Base-by-base conservation (phyloP, 2,329 filamentous ascomycete species). In the Alternaria sp. region DNA sequence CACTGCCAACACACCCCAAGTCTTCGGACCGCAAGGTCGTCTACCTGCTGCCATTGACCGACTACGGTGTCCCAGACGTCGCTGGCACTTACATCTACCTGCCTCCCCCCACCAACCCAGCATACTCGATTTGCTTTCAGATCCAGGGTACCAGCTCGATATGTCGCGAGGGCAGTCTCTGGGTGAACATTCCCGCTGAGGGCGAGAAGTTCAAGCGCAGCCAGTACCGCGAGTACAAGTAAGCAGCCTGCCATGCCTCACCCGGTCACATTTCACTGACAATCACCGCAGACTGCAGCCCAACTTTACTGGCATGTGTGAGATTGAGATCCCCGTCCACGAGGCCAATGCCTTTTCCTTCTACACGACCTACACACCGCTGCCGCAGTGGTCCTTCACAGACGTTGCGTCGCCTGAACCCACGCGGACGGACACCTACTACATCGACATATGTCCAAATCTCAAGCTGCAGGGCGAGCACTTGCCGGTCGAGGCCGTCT, bases 91-190 rank as follows among this genome's bases (percentile, higher is more conserved):
- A 97, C 84, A 92, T 98, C 74, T 97, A 97, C 80, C 85, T 99
- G 46, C 91, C 93, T 1, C 90, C 96, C 17, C 90, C 91, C 17
- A 87, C 86, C 44, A 86, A 90, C n/a, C 91, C 85, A 13, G 79
- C 91, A 45, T 90, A 98, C 74, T 87, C 87, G 57, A 85, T 97
- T 61, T 90, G 95, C 63, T 97, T 99, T 81, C 89, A 93, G 71
- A 95, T 97, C 72, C 92, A 97, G 81, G 94, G 96, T 66, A 95
- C 93, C 61, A 97, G 95, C 78, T 97, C 95, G 66, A 96, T 99
- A 84, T 97, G 94, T 81, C 89, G 93, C 70, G 86, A 97, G 81
- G 96, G 96, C 63, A 97, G 92, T 77, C 86, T 99, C 67, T 99
- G 96, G 95, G 91, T 97, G 75, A 99, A 99, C 80, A 92, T 98